Conservation (phyloP, 495 filamentous ascomycete genomes). For the Aspergillus avenaceus region DNA sequence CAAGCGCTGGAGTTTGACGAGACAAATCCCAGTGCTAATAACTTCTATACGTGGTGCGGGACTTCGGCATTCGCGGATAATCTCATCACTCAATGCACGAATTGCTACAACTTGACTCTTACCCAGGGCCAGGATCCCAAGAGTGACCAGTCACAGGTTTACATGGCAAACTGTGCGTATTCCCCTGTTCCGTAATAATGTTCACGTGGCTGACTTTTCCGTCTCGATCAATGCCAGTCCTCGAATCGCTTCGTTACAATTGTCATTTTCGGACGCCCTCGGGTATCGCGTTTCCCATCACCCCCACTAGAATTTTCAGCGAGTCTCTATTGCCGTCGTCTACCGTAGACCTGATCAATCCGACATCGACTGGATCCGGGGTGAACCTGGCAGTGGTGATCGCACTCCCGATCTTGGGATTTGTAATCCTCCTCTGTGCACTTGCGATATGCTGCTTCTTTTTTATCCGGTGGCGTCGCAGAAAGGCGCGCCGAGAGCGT, state of each 20-base stretch:
- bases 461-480: constrained; percentile 36
- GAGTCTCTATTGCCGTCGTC: constrained; percentile 35
- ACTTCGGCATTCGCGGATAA: constrained; percentile 36
- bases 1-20: constrained; percentile 32
- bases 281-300: constrained; percentile 35
- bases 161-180: constrained; percentile 47
- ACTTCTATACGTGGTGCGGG: constrained; percentile 31
- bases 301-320: constrained; percentile 42
- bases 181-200: background rate
- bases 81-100: constrained; percentile 38
- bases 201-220: background rate
- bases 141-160: constrained; percentile 20
- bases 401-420: constrained; percentile 40
- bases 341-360: constrained; percentile 21
- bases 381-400: constrained; percentile 42
- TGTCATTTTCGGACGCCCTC: constrained; percentile 39
- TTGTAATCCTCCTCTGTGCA: constrained; percentile 29
- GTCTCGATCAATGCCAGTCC: constrained; percentile 29
- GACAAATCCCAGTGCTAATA: constrained; percentile 21
- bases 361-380: constrained; percentile 16
- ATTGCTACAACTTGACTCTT: constrained; percentile 41
- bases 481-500: constrained; percentile 19
- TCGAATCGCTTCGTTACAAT: constrained; percentile 47
- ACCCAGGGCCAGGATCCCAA: constrained; percentile 11
- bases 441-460: constrained; percentile 32